These are phyloP conservation scores for Hypoxylon fragiforme DNA, from an alignment of 495 filamentous ascomycete genomes.

Conservation along the genomic window DNA sequence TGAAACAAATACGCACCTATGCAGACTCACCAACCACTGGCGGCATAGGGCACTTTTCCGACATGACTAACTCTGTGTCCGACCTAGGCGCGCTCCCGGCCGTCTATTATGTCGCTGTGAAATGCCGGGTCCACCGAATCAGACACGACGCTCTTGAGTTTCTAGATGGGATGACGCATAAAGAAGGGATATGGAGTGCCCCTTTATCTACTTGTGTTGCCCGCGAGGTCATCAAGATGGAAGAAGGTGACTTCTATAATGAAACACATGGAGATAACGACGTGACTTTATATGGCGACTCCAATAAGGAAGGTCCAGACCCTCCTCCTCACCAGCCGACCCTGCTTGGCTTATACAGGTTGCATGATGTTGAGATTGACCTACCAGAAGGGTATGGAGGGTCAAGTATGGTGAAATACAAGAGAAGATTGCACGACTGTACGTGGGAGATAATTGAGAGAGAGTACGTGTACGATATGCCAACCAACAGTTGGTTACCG, in stretches of 20 bases:
- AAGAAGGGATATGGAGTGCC: conserved; percentile 57
- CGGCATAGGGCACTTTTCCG: conserved; percentile 5
- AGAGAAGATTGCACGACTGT: conserved; percentile 1
- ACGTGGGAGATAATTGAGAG: conserved; percentile 16
- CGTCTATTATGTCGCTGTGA: conserved; percentile 57
- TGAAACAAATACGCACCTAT: conserved; percentile 36
- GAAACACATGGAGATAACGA: conserved; percentile 16
- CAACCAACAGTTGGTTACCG: conserved; percentile 7
- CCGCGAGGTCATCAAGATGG: conserved; percentile 41
- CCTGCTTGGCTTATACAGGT: conserved; percentile 16
- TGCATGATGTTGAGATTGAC: conserved; percentile 25
- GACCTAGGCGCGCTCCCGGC: conserved; percentile 57
- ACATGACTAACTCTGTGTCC: conserved; percentile 41
- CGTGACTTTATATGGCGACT: not conserved
- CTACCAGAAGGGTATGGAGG: conserved; percentile 20
- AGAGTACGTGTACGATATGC: conserved; percentile 15
- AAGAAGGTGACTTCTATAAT: conserved; percentile 39
- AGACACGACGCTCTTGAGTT: conserved; percentile 49
- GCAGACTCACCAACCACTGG: not conserved
- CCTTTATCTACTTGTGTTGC: conserved; percentile 33
- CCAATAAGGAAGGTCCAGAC: not conserved
- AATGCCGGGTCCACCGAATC: conserved; percentile 56
- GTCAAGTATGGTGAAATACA: conserved; percentile 7
- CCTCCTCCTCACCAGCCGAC: no score
- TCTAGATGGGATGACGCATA: conserved; percentile 44